Evolutionary conservation across 1,284 basidiomycete species (phyloP), one percentile per base, ranked within the genome.

Genomic region (Stygiomarasmius scandens): DNA sequence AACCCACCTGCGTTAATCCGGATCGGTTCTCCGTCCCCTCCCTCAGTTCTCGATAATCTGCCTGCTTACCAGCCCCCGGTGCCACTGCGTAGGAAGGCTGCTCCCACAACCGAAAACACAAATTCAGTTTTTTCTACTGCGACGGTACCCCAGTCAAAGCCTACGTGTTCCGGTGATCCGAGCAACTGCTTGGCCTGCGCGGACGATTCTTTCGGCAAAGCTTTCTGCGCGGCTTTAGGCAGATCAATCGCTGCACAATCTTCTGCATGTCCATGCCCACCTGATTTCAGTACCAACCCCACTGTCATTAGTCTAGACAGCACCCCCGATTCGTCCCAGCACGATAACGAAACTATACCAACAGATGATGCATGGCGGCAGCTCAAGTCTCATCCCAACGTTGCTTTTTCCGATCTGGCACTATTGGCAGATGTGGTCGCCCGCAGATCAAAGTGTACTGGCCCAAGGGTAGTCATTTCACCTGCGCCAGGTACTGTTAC

Each of bases 371-470:
- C 92, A 3, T 96, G 93, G 93, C 86, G 82, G 54, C 86, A 88
- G 61, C 77, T 96, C 63, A 95, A 95, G 74, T 87, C 88, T 2
- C 93, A 96, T 74, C 93, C 93, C 1, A 95, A 95, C 63, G 86
- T 90, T 53, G 83, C 85, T 45, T 95, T 93, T 68, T 83, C 92
- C 12, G 91, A 94, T 68, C 77, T 96, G 48, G 77, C 86, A 0
- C 78, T 95, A 38, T 81, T 96, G 47, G 93, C 93, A 1, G 92
- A 95, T 61, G 93, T 96, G 29, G 93, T 96, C 22, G 89, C 92
- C 1, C 85, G 91, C 49, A 81, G 90, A 46, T 89, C 90, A 29
- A 88, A 85, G 67, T 95, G 91, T 67, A 82, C 80, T 0, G 91
- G 91, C 9, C 87, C 92, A 16, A 80, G 81, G 44, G 81, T 92